phyloP scores from a whole-genome alignment of 352 stramenopile species.

The Thraustochytrium sp. region DNA sequence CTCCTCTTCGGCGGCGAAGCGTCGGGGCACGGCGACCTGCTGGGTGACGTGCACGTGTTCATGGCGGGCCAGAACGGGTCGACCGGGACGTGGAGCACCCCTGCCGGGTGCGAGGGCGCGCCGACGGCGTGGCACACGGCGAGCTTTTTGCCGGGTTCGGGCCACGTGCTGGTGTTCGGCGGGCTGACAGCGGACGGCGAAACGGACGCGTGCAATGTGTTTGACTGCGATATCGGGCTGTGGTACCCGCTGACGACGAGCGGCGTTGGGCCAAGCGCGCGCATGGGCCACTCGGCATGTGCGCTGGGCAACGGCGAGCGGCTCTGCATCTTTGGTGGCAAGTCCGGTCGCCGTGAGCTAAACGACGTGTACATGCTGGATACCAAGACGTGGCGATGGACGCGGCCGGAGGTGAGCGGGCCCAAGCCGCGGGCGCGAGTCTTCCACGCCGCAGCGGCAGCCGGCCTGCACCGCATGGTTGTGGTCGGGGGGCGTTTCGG shows the following conservation, averaged over 20 bases:
- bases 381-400: constrained; percentile 19
- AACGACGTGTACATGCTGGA: constrained; percentile 37
- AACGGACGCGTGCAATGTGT: constrained; percentile 5
- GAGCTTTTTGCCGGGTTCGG: constrained; percentile 10
- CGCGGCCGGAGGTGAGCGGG: background rate
- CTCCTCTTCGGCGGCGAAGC: constrained; percentile 12
- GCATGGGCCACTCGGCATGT: constrained; percentile 32
- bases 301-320: background rate
- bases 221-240: constrained; percentile 35
- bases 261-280: background rate
- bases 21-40: background rate
- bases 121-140: constrained; percentile 13
- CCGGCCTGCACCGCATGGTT: background rate
- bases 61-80: background rate
- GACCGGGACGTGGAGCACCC: background rate
- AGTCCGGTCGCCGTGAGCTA: background rate
- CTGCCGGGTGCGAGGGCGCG: constrained; percentile 2
- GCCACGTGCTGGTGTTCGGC: constrained; percentile 11
- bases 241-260: constrained; percentile 41
- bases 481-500: background rate
- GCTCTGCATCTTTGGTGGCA: constrained; percentile 20
- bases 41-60: background rate
- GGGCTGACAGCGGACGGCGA: background rate
- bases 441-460: background rate
- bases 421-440: background rate